Evolutionary conservation across 148 eudicot species (phyloP).

Genomic region (Persicaria tinctoria): DNA sequence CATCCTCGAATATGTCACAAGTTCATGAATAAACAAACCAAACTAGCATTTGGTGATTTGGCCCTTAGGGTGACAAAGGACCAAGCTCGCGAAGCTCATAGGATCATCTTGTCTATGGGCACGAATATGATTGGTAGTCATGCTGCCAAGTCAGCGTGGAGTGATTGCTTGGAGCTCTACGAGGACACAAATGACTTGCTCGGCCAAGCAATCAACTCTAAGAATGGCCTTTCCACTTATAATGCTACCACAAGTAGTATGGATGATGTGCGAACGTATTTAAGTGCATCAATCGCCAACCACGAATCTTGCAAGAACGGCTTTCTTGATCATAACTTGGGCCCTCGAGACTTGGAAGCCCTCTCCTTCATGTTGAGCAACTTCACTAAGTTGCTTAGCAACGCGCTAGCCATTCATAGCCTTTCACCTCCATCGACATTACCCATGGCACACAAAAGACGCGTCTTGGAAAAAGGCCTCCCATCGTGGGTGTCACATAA

Average conservation of each 20-base stretch:
- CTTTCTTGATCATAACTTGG: slow-evolving; percentile 35
- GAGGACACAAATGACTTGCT: slow-evolving; percentile 37
- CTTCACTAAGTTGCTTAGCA: slow-evolving; percentile 37
- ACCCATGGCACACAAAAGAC: slow-evolving; percentile 12
- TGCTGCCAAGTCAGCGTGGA: slow-evolving; percentile 46
- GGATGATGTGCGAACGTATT: slow-evolving; percentile 40
- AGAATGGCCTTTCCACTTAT: background rate
- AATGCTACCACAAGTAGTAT: background rate
- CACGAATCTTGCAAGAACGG: slow-evolving; percentile 58
- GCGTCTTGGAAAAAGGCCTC: slow-evolving; percentile 22
- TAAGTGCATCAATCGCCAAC: slow-evolving; percentile 50
- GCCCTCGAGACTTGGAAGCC: slow-evolving; percentile 22
- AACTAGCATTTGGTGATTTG: slow-evolving; percentile 18
- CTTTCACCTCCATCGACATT: background rate
- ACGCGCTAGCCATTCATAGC: slow-evolving; percentile 43
- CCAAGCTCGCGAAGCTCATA: slow-evolving; percentile 31
- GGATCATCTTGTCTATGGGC: slow-evolving; percentile 31
- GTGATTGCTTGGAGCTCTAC: slow-evolving; percentile 53
- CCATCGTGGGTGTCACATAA: slow-evolving; percentile 39
- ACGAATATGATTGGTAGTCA: slow-evolving; percentile 16
- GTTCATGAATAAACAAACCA: background rate
- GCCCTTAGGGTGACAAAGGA: slow-evolving; percentile 26
- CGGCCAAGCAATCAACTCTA: slow-evolving; percentile 24
- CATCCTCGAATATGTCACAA: slow-evolving; percentile 12
- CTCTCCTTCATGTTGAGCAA: slow-evolving; percentile 20